Base-by-base conservation (phyloP, 164 flowering plant genomes). In the Tetrastigma voinierianum region DNA sequence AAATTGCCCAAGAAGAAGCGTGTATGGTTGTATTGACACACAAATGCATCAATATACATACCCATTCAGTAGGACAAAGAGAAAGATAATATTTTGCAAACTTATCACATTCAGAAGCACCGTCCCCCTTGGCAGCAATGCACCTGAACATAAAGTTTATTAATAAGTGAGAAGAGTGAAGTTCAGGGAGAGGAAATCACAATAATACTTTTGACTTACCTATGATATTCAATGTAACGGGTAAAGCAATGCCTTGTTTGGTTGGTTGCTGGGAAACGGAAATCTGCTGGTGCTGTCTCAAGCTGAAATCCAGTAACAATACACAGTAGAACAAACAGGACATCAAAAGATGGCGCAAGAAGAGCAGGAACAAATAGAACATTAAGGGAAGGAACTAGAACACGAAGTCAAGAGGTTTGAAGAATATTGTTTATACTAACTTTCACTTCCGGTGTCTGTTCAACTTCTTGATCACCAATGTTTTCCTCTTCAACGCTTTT, bases 31-130 rank as follows among this genome's bases (percentile, higher is more conserved):
- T 25, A 25, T 25, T 25, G 4, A 10, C 51, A 58, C 16, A 11
- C 11, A 24, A 46, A 16, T 17, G 15, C 15, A 8, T 15, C 2
- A 32, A 65, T 43, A 43, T 44, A 78, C 90, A 72, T 87, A 95
- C 98, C 98, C 98, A 95, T 85, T 95, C 98, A 62, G 92, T 87
- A 65, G 98, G 98, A 80, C 98, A 92, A 70, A 94, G 97, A 45
- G 98, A 65, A 2, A 96, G 93, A 72, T 94, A 94, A 59, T 82
- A 91, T 72, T 91, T 91, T 2, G 97, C 96, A 65, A 91, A 95
- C 82, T 87, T 95, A 45, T 90, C 86, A 68, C 98, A 95, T 66
- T 95, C 98, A 17, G 87, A 76, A 65, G 97, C 96, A 72, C 59
- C 97, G 67, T 95, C 98, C 45, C 97, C 98, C 76, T 89, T 95